Percentiles rank a stretch among this genome's conserved stretches.
These are phyloP conservation scores for Dysphania ambrosioides DNA, from an alignment of 148 eudicot species.

Conservation along the genomic window DNA sequence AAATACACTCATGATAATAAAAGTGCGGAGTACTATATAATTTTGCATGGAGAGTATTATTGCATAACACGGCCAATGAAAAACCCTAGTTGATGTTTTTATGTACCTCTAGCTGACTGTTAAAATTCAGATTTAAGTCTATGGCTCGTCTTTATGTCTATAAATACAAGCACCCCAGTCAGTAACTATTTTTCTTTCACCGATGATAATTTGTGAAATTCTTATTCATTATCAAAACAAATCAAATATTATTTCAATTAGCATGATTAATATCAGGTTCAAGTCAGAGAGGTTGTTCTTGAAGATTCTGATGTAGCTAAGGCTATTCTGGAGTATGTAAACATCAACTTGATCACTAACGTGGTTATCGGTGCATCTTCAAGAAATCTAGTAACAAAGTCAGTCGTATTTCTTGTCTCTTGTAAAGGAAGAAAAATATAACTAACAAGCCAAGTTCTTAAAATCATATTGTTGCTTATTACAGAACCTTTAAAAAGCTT, in stretches of 20 bases:
- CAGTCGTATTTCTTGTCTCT: constrained; percentile 12
- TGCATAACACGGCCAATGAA: too few relatives aligned
- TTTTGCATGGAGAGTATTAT: too few relatives aligned
- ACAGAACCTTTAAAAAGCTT: constrained; percentile 54
- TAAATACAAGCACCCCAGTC: too few relatives aligned
- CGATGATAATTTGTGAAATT: neutral
- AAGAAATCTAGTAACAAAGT: constrained; percentile 47
- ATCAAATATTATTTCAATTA: neutral
- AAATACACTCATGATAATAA: too few relatives aligned
- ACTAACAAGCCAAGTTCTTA: constrained; percentile 9
- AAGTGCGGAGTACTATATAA: too few relatives aligned
- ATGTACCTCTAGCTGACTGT: too few relatives aligned
- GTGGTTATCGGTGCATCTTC: constrained; percentile 63
- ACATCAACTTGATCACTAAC: constrained; percentile 33
- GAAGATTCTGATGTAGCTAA: constrained; percentile 46
- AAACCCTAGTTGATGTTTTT: too few relatives aligned
- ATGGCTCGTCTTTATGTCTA: too few relatives aligned
- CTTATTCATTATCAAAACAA: neutral
- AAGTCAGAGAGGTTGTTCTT: constrained; percentile 48
- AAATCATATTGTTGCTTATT: constrained; percentile 2
- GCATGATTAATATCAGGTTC: constrained; percentile 37
- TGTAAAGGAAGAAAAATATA: neutral
- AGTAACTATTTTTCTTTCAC: neutral
- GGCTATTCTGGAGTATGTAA: constrained; percentile 52
- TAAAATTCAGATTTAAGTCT: too few relatives aligned